Percentiles rank a stretch among this genome's conserved stretches.
phyloP scores from a whole-genome alignment of 2,329 filamentous ascomycete genomes.

The Aspergillus floridensis region DNA sequence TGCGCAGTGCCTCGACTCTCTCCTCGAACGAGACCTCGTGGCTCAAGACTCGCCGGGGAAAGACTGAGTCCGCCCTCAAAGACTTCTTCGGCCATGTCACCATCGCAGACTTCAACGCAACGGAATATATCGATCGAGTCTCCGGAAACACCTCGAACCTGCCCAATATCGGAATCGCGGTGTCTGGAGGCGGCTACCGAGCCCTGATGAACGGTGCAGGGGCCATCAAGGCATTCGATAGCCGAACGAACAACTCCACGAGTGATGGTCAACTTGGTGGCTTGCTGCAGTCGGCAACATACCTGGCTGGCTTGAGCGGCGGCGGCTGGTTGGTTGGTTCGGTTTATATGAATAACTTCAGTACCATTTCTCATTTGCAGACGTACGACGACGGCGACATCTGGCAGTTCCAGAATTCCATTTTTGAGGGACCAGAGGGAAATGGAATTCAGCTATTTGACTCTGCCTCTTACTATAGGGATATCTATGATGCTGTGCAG shows the following conservation, averaged over 20 bases:
- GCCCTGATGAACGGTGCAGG: conserved; percentile 82
- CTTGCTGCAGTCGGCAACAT: conserved; percentile 76
- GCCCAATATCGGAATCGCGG: conserved; percentile 71
- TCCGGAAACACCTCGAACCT: conserved; percentile 55
- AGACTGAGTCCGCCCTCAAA: conserved; percentile 70
- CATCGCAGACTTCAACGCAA: conserved; percentile 77
- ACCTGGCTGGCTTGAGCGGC: conserved; percentile 76
- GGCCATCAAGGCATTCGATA: conserved; percentile 75
- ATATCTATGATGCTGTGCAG: conserved; percentile 57
- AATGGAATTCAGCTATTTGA: conserved; percentile 42
- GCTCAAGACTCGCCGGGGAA: conserved; percentile 68
- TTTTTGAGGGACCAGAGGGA: conserved; percentile 47
- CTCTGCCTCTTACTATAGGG: conserved; percentile 61
- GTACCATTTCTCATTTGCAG: conserved; percentile 50
- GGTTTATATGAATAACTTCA: conserved; percentile 75
- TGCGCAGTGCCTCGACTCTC: conserved; percentile 63
- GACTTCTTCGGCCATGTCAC: conserved; percentile 68
- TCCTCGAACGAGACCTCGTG: conserved; percentile 72
- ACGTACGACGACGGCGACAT: conserved; percentile 20
- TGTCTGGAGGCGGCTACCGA: conserved; percentile 82
- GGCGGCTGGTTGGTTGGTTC: conserved; percentile 84
- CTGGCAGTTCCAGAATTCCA: conserved; percentile 39
- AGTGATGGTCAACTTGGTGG: conserved; percentile 70
- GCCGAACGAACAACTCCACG: conserved; percentile 63
- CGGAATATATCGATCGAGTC: conserved; percentile 64